A percentile compares a stretch with the other conserved stretches of the same genome.
phyloP scores from a whole-genome alignment of 768 basidiomycete genomes.

The Amanita pallidorosea region DNA sequence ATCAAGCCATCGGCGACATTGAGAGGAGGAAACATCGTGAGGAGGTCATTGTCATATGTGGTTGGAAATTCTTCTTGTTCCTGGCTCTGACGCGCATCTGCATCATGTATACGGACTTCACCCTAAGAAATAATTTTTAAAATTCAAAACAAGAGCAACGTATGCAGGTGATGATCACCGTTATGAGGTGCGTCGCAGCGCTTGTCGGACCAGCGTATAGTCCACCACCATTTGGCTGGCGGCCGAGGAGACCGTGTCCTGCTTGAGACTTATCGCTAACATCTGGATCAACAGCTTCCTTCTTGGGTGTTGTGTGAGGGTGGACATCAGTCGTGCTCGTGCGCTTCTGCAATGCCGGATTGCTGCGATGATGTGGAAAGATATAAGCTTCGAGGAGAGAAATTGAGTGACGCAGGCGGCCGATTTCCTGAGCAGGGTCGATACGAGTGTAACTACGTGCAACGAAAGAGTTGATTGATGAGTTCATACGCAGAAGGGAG shows the following conservation, averaged over 20 bases:
- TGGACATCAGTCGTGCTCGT: conserved; percentile 23
- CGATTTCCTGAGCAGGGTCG: conserved; percentile 58
- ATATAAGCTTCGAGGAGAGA: conserved; percentile 55
- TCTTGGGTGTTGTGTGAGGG: conserved; percentile 35
- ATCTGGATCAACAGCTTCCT: conserved; percentile 39
- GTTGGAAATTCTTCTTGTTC: conserved; percentile 37
- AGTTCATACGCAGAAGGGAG: conserved; percentile 5
- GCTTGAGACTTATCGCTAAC: conserved; percentile 32
- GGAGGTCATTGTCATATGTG: conserved; percentile 62
- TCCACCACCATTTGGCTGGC: conserved; percentile 57
- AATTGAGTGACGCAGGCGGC: conserved; percentile 58
- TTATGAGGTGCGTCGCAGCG: conserved; percentile 55
- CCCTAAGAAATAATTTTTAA: conserved; percentile 20
- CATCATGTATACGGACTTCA: conserved; percentile 40
- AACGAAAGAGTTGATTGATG: conserved; percentile 8
- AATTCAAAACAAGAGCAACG: conserved; percentile 7
- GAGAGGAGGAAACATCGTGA: conserved; percentile 51
- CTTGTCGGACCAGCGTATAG: conserved; percentile 76
- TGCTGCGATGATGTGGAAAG: conserved; percentile 31
- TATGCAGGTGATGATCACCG: conserved; percentile 28
- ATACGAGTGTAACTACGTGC: conserved; percentile 31
- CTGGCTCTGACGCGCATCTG: conserved; percentile 42
- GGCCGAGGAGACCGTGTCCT: conserved; percentile 58
- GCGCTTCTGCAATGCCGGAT: conserved; percentile 21
- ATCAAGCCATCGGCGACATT: conserved; percentile 67